Conservation (phyloP, 768 basidiomycete species). For the Russula earlei region DNA sequence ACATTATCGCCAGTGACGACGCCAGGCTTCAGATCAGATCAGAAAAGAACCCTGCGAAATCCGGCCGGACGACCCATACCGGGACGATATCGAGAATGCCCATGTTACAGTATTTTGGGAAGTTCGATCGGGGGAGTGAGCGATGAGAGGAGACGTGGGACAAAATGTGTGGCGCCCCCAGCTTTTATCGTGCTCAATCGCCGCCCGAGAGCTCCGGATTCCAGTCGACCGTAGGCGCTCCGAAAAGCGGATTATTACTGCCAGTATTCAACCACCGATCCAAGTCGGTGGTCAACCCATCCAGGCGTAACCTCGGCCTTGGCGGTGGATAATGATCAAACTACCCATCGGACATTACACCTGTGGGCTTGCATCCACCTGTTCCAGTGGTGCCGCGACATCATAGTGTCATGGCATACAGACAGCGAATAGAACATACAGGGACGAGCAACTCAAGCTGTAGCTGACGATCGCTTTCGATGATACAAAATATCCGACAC, state of each 20-base stretch:
- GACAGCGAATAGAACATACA: too few species aligned
- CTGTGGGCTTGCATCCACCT: not conserved
- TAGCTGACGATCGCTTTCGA: not conserved
- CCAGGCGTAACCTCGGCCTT: constrained; percentile 1
- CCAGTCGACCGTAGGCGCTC: not conserved
- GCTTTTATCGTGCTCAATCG: constrained; percentile 3
- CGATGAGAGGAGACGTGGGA: not conserved
- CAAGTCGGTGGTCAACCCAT: not conserved
- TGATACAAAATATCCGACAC: constrained; percentile 1
- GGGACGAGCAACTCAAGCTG: not conserved
- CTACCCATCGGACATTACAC: not conserved
- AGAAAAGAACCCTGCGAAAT: not conserved
- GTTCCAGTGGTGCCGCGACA: not conserved
- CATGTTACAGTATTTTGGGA: constrained; percentile 35
- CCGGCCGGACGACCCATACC: constrained; percentile 34
- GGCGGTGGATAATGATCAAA: not conserved
- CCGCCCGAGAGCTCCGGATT: constrained; percentile 14
- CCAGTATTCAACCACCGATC: not conserved
- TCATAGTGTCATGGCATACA: too few species aligned
- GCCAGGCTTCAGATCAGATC: constrained; percentile 51
- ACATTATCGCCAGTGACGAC: constrained; percentile 94
- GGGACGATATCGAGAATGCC: constrained; percentile 80
- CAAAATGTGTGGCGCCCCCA: not conserved
- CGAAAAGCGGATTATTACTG: constrained; percentile 5
- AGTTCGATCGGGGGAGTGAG: not conserved